phyloP scores from a whole-genome alignment of 352 stramenopile species.

The Phytophthora sp. region DNA sequence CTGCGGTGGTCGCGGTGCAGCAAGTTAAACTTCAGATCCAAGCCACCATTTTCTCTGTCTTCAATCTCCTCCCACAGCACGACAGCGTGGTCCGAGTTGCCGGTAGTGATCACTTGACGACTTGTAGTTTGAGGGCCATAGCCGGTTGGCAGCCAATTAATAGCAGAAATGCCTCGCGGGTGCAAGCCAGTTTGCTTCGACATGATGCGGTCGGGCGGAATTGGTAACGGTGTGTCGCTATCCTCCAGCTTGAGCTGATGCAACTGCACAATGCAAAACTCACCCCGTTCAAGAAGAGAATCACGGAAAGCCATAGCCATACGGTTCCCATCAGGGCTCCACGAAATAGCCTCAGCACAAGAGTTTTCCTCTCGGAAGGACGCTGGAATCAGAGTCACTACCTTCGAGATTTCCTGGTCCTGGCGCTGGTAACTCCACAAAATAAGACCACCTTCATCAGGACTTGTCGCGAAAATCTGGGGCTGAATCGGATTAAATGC shows the following conservation, averaged over 20 bases:
- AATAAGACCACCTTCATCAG: conserved; percentile 80
- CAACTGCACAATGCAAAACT: conserved; percentile 81
- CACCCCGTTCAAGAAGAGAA: conserved; percentile 54
- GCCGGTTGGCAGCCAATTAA: conserved; percentile 71
- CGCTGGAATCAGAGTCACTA: conserved; percentile 59
- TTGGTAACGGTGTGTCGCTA: conserved; percentile 41
- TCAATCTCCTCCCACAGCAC: conserved; percentile 81
- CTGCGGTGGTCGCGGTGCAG: conserved; percentile 79
- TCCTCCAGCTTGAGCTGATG: conserved; percentile 67
- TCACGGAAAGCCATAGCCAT: conserved; percentile 85
- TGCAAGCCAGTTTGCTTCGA: conserved; percentile 70
- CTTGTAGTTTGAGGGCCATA: conserved; percentile 53
- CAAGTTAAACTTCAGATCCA: conserved; percentile 70
- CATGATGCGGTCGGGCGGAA: conserved; percentile 63
- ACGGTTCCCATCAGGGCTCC: conserved; percentile 76
- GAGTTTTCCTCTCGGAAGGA: conserved; percentile 71
- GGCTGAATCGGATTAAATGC: conserved; percentile 78
- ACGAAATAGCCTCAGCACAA: conserved; percentile 77
- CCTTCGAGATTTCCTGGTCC: conserved; percentile 63
- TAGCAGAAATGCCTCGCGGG: conserved; percentile 62
- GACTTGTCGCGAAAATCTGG: conserved; percentile 77
- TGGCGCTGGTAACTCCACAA: conserved; percentile 79
- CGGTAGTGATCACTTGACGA: conserved; percentile 67
- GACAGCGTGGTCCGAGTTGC: conserved; percentile 72
- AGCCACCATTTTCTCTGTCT: conserved; percentile 18